Conservation (phyloP, 129 eudicot species). For the Saussurea involucrata region DNA sequence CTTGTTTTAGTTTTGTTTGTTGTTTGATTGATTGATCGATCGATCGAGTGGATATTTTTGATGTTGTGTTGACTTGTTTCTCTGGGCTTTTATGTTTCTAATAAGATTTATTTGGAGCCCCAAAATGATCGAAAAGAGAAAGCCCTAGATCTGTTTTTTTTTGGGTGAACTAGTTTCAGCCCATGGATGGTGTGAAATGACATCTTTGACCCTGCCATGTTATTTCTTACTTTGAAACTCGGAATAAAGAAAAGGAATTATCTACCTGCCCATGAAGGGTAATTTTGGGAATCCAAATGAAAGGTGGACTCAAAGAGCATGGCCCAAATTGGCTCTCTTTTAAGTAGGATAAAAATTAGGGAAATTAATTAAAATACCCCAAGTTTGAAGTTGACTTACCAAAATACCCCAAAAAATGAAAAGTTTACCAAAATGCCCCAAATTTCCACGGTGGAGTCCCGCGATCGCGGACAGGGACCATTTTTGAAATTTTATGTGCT, state of each 20-base stretch:
- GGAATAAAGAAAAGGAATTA: not conserved
- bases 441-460: too few relatives aligned
- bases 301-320: not conserved
- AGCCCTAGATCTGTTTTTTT: conserved; percentile 34
- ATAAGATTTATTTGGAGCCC: conserved; percentile 15
- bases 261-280: not conserved
- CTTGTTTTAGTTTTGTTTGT: not conserved
- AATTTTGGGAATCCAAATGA: not conserved
- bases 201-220: not conserved
- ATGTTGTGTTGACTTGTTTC: not conserved
- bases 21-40: not conserved
- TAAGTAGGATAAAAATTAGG: not conserved
- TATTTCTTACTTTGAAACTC: not conserved
- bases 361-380: too few relatives aligned
- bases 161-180: conserved; percentile 10
- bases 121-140: not conserved
- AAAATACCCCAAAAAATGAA: too few relatives aligned
- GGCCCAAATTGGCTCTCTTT: not conserved
- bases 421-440: too few relatives aligned
- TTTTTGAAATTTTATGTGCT: too few relatives aligned
- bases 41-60: not conserved
- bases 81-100: conserved; percentile 15
- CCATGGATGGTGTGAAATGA: not conserved
- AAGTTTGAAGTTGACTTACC: not conserved
- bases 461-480: too few relatives aligned